Base-by-base conservation (phyloP, 805 yeast species). In the Starmerella bombi region DNA sequence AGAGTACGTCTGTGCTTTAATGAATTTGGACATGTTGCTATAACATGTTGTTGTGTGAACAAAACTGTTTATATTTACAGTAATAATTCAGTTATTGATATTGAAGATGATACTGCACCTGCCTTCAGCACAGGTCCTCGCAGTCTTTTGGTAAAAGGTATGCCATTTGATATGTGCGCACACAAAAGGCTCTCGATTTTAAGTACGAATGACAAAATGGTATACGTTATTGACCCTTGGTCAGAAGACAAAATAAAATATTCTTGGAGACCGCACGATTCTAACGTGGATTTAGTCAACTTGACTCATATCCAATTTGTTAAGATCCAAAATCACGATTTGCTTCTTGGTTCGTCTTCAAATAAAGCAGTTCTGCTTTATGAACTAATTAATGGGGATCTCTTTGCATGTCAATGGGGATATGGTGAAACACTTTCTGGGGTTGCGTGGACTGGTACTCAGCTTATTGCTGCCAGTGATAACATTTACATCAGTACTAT, bases 281-380 rank as follows among this genome's bases (percentile, higher is more conserved):
- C 50, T 4, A 41, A 50, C 14, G 43, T 39, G 2, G 53, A 46
- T 29, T 34, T 45, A 1, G 38, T 50, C 3, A 41, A 37, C 5
- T 25, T 51, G 6, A 18, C 40, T 5, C 48, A 46, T 15, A n/a
- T 52, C 22, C 37, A 33, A 20, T 17, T 39, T 12, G 9, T 34
- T n/a, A 36, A 29, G 10, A n/a, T 14, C n/a, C 18, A 16, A 14
- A 40, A 33, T n/a, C 14, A 17, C 6, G 18, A 17, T 25, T 41
- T 39, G 19, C 40, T 62, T 16, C 48, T 56, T 1, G 64, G 57
- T 0, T 41, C 58, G 10, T 60, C 73, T 2, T 55, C 72, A 0
- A 85, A 78, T 54, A 75, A 74, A 53, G 69, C 80, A 21, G 56
- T 79, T 2, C 58, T 80, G 19, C 50, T 65, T 2, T 75, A 69